Base-by-base conservation (phyloP, 257 asterid species). In the Solanum chaucha region DNA sequence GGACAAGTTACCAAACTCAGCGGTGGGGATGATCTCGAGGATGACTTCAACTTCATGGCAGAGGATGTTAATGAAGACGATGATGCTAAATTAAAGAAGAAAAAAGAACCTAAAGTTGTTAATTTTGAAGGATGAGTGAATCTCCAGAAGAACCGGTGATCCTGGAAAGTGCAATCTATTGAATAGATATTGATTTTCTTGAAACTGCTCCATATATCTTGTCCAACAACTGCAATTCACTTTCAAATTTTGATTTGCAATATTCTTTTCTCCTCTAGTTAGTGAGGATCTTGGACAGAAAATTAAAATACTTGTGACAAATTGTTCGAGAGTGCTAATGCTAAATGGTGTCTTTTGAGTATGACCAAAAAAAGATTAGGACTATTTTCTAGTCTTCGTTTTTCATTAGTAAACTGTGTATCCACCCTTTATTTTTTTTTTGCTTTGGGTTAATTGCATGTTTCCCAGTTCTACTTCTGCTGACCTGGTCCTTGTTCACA, bases 21-120 rank as follows among this genome's bases (percentile, higher is more conserved):
- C 26, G 89, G 99, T 5, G 99, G 99, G 13, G 99, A 97, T 67
- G 99, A 97, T 91, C 98, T 96, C 9, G 99, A 96, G 89, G 99
- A 97, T 36, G 99, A 97, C 91, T 97, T 95, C 87, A 86, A 97
- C 91, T 94, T 95, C 86, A 83, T 86, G 71, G 22, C 92, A 0
- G 89, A 59, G 46, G 92, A 88, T 59, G 68, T 88, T 19, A 32
- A 83, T 34, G 82, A 88, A 86, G 81, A 40, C 24, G 75, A 46
- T 34, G 77, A 65, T 86, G 88, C 78, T 41, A 91, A 92, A 90
- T 36, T 51, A 73, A 91, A 92, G 90, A 89, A 89, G 84, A 94
- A 89, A 87, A 88, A 90, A 85, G 98, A 93, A 40, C 89, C 94
- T 61, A 95, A 94, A 92, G 97, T 95, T 35, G 96, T 95, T 51